Evolutionary conservation across 176 grass and related monocot species (phyloP), one percentile per base, ranked within the genome.

Genomic region (Musa itinerans): DNA sequence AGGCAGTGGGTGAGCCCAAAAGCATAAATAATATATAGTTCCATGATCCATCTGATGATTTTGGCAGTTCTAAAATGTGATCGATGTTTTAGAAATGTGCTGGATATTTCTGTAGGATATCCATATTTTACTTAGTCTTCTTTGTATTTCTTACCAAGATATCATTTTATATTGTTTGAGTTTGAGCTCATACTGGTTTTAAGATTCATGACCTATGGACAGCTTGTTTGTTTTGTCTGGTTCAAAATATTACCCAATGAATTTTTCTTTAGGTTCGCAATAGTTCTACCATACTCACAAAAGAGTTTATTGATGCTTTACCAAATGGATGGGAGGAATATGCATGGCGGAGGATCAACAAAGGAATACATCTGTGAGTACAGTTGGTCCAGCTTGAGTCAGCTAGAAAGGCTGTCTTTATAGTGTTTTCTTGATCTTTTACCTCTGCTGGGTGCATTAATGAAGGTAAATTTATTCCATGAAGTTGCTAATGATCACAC

Each of bases 271-370:
- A 98, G 94, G 94, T 98, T 65, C 83, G 88, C 69, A 98, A 98
- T 70, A 98, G 94, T 82, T 89, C 94, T 24, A 98, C 90, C 54
- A 75, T 98, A 89, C 90, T 98, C 6, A 98, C 94, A 23, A 93
- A 91, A 59, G 94, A 93, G 82, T 98, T 91, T 50, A 93, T 98
- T 76, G 94, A 98, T 87, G 80, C 90, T 74, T 68, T 98, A 66
- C 90, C 84, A 82, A 85, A 93, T 93, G 94, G 94, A 56, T 98
- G 94, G 94, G 84, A 93, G 79, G 90, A 91, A 26, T 98, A 98
- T 83, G 94, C 94, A 71, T 98, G 94, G 94, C 86, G 63, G 61
- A 89, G 94, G 73, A 93, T 98, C 75, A 98, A 98, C 82, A 98
- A 93, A 87, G 94, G 94, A 93, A 77, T 73, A 23, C 76, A 87